These are phyloP conservation scores for Hibiscus syriacus DNA, from an alignment of 345 rosid species.

Conservation along the genomic window DNA sequence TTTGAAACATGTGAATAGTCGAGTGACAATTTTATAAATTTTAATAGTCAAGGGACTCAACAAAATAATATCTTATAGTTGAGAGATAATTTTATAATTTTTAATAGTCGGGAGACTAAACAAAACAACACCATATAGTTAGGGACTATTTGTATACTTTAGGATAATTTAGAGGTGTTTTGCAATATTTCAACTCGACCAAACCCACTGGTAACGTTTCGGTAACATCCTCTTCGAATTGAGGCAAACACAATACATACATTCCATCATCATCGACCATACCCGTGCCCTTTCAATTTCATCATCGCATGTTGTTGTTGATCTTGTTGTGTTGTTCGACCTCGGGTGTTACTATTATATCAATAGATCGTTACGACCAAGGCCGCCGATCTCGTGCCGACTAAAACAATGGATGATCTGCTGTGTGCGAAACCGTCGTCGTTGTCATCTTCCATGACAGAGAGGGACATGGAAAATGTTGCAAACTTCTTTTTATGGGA, in stretches of 20 bases:
- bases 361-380: constrained; percentile 33
- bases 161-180: too few relatives aligned
- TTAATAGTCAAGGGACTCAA: too few relatives aligned
- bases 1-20: too few relatives aligned
- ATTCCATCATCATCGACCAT: constrained; percentile 19
- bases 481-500: not conserved
- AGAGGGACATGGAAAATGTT: not conserved
- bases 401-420: constrained; percentile 12
- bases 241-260: constrained; percentile 30
- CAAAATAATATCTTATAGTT: too few relatives aligned
- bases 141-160: too few relatives aligned
- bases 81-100: too few relatives aligned
- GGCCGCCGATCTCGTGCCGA: constrained; percentile 23
- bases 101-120: too few relatives aligned
- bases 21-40: too few relatives aligned
- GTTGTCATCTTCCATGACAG: constrained; percentile 11
- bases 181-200: too few relatives aligned
- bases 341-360: not conserved
- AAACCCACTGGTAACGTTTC: too few relatives aligned
- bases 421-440: not conserved
- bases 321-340: not conserved
- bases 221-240: constrained; percentile 36
- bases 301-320: not conserved
- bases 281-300: constrained; percentile 18
- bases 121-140: too few relatives aligned